A percentile compares a stretch with the other conserved stretches of the same genome.
phyloP scores from a whole-genome alignment of 371 early-diverging fungal genomes.

The Mortierella sp. region DNA sequence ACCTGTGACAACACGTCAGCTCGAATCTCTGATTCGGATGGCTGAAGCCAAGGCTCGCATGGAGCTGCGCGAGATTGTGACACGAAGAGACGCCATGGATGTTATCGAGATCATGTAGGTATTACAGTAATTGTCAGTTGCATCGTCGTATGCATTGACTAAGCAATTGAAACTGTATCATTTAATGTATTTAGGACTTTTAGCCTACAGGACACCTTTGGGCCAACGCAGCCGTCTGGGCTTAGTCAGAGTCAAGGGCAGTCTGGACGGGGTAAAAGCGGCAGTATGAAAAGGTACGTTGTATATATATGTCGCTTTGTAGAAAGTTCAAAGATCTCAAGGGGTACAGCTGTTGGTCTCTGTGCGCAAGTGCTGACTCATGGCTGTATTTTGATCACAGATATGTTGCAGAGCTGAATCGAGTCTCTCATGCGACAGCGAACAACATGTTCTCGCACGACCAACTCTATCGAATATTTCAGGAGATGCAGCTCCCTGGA shows the following conservation, averaged over 20 bases:
- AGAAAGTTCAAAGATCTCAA: background rate
- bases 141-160: background rate
- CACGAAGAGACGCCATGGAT: conserved; percentile 87
- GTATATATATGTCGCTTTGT: background rate
- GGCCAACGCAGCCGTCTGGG: background rate
- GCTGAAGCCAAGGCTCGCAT: conserved; percentile 98
- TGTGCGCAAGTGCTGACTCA: background rate
- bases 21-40: conserved; percentile 98
- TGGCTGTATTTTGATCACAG: conserved; percentile 29
- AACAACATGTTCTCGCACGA: conserved; percentile 69
- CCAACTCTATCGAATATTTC: conserved; percentile 58
- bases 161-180: background rate
- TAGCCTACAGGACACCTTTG: conserved; percentile 45
- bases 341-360: background rate
- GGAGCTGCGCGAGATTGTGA: conserved; percentile 86
- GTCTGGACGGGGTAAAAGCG: conserved; percentile 40
- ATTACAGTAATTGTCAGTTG: background rate
- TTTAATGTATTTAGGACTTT: conserved; percentile 39
- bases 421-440: conserved; percentile 60
- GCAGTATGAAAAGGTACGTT: conserved; percentile 26
- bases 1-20: conserved; percentile 98
- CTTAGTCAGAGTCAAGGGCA: conserved; percentile 22
- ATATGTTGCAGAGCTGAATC: conserved; percentile 66
- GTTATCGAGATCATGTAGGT: conserved; percentile 81
- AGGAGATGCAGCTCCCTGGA: conserved; percentile 60